A percentile compares a stretch with the other conserved stretches of the same genome.
Evolutionary conservation across 768 basidiomycete genomes (phyloP).

Genomic region (Collybiopsis luxurians): DNA sequence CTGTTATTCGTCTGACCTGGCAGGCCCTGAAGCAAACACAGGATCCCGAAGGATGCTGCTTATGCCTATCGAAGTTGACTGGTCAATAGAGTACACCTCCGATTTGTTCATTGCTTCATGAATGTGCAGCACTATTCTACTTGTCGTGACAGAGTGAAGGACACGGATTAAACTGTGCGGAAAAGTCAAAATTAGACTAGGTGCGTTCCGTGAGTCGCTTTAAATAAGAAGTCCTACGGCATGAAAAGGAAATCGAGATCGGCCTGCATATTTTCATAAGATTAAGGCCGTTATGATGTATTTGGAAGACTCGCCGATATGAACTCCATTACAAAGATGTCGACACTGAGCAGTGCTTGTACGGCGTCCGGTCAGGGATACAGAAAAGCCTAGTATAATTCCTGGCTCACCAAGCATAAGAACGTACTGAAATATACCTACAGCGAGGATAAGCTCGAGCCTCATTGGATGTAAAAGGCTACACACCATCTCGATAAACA

Average conservation of each 20-base stretch:
- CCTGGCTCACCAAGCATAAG: neutral
- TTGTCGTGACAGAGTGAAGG: neutral
- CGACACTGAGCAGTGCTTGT: neutral
- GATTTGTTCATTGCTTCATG: neutral
- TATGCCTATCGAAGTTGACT: too few species aligned
- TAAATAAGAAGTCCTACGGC: neutral
- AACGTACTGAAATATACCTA: neutral
- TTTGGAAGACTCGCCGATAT: neutral
- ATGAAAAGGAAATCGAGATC: neutral
- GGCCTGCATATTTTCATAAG: neutral
- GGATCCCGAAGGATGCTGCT: too few species aligned
- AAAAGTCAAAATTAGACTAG: neutral
- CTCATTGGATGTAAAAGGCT: neutral
- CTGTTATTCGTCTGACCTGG: too few species aligned
- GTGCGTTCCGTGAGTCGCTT: too few species aligned
- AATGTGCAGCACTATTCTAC: neutral
- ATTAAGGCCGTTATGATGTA: neutral
- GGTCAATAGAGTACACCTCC: neutral
- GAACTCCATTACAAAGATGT: neutral
- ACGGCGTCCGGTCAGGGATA: neutral
- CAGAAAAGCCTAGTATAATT: neutral
- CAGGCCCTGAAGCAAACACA: too few species aligned
- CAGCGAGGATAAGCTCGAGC: neutral
- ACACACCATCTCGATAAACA: neutral
- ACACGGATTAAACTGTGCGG: neutral